Evolutionary conservation across 73 alveolate genomes (phyloP).

Genomic region (Effrenium voratum): DNA sequence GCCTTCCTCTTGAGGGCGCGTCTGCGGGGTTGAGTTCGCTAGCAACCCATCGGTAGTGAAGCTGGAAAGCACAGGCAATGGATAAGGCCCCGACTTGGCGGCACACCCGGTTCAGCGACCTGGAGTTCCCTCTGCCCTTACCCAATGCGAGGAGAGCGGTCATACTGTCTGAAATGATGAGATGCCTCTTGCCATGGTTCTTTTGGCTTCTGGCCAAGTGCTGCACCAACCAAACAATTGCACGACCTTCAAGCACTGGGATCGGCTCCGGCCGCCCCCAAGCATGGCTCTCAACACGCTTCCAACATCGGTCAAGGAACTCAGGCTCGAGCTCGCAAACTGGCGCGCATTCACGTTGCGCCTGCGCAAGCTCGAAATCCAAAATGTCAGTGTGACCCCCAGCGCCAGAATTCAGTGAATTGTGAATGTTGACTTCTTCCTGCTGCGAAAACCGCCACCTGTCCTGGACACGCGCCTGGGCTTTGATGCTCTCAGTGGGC

Average conservation of each 20-base stretch:
- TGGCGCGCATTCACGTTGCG: neutral
- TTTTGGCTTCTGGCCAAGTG: neutral
- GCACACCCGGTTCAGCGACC: conserved; percentile 12
- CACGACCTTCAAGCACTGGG: conserved; percentile 42
- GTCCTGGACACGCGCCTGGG: neutral
- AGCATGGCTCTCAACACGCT: neutral
- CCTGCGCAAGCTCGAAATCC: neutral
- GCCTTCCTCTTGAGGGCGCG: neutral
- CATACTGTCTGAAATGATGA: neutral
- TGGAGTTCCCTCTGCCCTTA: conserved; percentile 9
- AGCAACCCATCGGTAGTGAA: conserved; percentile 14
- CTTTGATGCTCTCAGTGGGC: neutral
- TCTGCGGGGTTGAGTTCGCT: conserved; percentile 33
- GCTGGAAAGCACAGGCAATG: neutral
- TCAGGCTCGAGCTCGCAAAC: neutral
- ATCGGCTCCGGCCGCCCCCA: conserved; percentile 46
- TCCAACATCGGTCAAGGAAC: neutral
- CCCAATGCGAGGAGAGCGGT: neutral
- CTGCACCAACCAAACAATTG: conserved; percentile 37
- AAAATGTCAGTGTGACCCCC: neutral
- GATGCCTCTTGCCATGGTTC: neutral
- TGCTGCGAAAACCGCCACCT: conserved; percentile 13
- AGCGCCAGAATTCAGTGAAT: neutral
- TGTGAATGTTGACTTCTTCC: neutral
- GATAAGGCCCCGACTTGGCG: conserved; percentile 9